Base-by-base conservation (phyloP, 352 stramenopile species). In the Globisporangium mamillatum region DNA sequence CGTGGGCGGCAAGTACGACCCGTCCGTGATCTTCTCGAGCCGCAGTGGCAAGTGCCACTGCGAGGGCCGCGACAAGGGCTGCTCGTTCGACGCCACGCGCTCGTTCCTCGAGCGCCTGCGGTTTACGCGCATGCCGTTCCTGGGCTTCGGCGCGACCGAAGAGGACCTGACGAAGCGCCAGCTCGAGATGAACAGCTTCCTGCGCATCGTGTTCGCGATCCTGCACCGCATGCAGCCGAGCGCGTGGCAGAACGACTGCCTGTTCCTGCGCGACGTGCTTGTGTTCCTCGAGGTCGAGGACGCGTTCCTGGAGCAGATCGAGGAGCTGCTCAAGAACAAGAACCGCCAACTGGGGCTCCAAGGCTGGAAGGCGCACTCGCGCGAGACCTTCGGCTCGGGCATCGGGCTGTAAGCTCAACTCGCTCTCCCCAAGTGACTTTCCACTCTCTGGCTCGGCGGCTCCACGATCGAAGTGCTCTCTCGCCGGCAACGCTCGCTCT, bases 111-210 rank as follows among this genome's bases (percentile, higher is more conserved):
- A 92, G 65, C 81, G 82, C 2, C 79, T 92, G 60, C 85, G 82
- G 22, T 92, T 94, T 74, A 88, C 81, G 54, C 81, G 84, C 27
- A 89, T 89, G 82, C 84, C 81, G 14, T 89, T 92, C 67, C 76
- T 94, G 24, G 76, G 81, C 34, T 60, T 90, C 29, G 72, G 79
- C 48, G 80, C 67, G 54, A 73, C 74, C 20, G 76, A 86, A 44
- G 63, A 68, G 8, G 79, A 92, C 66, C 68, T 92, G 1, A 80
- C 66, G 9, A 90, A 82, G 67, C 83, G 85, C 34, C 84, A 93
- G 66, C 62, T 66, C 34, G 86, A 95, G 76, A 90, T 94, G 82
- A 85, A 92, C 75, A 91, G 89, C 65, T 95, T 95, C 64, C 66
- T 95, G 50, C 81, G 80, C 58, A 85, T 92, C 66, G 81, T 95